Evolutionary conservation across 805 yeast genomes (phyloP), one percentile per base, ranked within the genome.

Genomic region (Nakazawaea holstii): DNA sequence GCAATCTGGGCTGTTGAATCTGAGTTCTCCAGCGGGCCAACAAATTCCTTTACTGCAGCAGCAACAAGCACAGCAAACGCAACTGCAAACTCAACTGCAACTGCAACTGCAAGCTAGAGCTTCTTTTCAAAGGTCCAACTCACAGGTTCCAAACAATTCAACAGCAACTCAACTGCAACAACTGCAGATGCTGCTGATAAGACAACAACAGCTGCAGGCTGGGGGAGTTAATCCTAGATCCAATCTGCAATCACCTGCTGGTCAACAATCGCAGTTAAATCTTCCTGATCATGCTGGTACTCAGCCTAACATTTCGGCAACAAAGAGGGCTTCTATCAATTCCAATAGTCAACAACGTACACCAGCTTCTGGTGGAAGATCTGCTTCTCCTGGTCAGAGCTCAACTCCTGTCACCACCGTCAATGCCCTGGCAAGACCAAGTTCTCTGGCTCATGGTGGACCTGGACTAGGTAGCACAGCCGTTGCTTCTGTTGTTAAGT

Each of bases 351-450:
- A 27, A 41, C 47, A n/a, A 31, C 45, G 39, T 26, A 33, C 45
- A 8, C 45, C 48, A 17, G 28, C 49, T 8, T 40, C 45, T 35
- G 45, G 40, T n/a, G 52, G 46, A 13, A 44, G 50, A 30, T 41
- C 44, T 10, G 46, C 67, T 4, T 54, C 60, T 2, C 58, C 68
- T 15, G 39, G 24, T 13, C 39, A 39, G 8, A 58, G 55, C 36
- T 57, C 73, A 9, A 53, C 64, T 6, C 72, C 77, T 28, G 69
- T 72, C 1, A 74, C 78, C 1, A 60, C 67, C 35, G 80, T 70
- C 6, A 74, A 73, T 55, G 80, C 80, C 17, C 74, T 77, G 20
- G 79, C 80, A 2, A 57, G 55, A 43, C 70, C 72, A 13, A 60
- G 56, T 49, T 60, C 67, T 13, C 38, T 47, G 6, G 36, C 40